These are phyloP conservation scores for Hyaloscypha variabilis DNA, from an alignment of 495 filamentous ascomycete species.

Conservation along the genomic window DNA sequence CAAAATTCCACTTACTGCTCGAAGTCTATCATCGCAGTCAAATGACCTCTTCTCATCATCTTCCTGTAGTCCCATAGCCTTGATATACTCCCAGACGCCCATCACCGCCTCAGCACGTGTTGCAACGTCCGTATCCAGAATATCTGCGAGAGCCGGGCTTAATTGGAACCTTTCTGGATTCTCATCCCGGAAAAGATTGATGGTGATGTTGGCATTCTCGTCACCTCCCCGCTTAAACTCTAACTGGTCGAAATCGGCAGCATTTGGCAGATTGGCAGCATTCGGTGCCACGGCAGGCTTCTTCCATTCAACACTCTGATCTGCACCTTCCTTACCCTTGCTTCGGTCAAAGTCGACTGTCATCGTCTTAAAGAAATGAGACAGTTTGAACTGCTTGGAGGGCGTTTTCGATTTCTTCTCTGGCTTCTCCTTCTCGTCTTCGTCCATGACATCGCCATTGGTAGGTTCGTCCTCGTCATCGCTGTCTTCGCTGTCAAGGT, in stretches of 20 bases:
- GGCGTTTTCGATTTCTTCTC: constrained; percentile 40
- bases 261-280: constrained; percentile 47
- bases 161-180: constrained; percentile 81
- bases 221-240: constrained; percentile 91
- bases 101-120: constrained; percentile 83
- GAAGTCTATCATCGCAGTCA: constrained; percentile 81
- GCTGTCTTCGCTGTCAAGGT: constrained; percentile 63
- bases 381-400: constrained; percentile 57
- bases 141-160: constrained; percentile 75
- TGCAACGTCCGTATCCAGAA: constrained; percentile 86
- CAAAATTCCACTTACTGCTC: constrained; percentile 57
- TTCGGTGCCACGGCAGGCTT: constrained; percentile 63
- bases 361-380: constrained; percentile 94
- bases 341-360: constrained; percentile 81
- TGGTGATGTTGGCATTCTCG: constrained; percentile 87
- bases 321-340: constrained; percentile 50
- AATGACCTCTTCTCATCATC: constrained; percentile 92
- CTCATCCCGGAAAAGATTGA: constrained; percentile 87
- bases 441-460: constrained; percentile 63
- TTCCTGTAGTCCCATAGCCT: constrained; percentile 81
- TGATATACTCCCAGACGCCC: constrained; percentile 95
- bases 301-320: constrained; percentile 69
- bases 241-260: constrained; percentile 84
- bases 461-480: constrained; percentile 45
- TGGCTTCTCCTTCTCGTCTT: constrained; percentile 51